Evolutionary conservation across 306 rosid genomes (phyloP), one percentile per base, ranked within the genome.

Genomic region (Arachis stenosperma): DNA sequence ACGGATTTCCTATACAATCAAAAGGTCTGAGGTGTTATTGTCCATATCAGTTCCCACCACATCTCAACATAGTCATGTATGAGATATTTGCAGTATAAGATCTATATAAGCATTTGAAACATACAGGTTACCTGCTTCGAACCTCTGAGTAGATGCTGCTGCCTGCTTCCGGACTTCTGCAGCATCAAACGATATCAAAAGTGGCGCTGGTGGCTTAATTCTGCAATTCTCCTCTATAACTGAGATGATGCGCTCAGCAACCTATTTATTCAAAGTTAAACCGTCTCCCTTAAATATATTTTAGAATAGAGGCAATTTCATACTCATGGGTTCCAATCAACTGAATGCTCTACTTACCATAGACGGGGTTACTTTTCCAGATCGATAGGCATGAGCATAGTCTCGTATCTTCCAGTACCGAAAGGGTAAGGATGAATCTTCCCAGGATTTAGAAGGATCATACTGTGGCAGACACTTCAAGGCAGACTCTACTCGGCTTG

Each of bases 351-450:
- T 53, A 76, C 81, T 78, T 82, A 93, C 98, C 85, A 76, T 56
- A 33, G 88, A 88, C 4, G 98, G 98, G 33, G 97, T 89, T 64
- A 86, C 85, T 74, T 82, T 81, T 83, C 85, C 70, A 14, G 86
- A 84, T 64, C 88, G 90, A 80, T 91, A 91, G 77, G 97, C 97
- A 84, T 89, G 57, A 74, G 97, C 98, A 80, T 91, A 91, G 74
- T 93, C 98, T 46, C 97, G 91, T 58, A 93, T 93, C 83, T 91
- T 91, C 98, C 98, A 89, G 78, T 93, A 93, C 61, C 81, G 83
- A 75, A 91, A 93, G 57, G 90, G 69, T 8, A 71, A 36, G 54
- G 76, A 56, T n/a, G 69, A 60, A 60, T 75, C 83, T 54, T 78
- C 84, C 88, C 84, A 70, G 41, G 9, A 72, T 48, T 78, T 69